These are phyloP conservation scores for Penicillium sp. DNA, from an alignment of 2,329 filamentous ascomycete species.

Conservation along the genomic window DNA sequence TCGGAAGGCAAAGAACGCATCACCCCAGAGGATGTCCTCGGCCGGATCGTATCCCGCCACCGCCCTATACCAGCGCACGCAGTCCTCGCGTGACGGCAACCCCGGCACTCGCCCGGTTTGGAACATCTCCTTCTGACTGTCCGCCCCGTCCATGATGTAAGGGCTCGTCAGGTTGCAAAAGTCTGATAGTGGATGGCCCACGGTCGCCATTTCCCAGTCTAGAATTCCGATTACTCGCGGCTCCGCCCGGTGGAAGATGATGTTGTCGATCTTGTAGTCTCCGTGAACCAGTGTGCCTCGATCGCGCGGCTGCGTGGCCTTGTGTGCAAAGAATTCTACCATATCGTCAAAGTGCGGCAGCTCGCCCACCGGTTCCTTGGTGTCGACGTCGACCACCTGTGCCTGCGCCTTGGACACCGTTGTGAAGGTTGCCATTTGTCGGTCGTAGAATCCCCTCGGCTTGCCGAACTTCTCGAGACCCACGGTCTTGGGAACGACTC, in stretches of 20 bases:
- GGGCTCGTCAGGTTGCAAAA: slow-evolving; percentile 67
- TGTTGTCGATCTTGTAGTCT: slow-evolving; percentile 92
- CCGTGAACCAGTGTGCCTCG: slow-evolving; percentile 79
- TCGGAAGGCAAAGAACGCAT: slow-evolving; percentile 59
- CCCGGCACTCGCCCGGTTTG: slow-evolving; percentile 61
- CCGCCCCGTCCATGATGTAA: slow-evolving; percentile 34
- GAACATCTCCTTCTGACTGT: slow-evolving; percentile 50
- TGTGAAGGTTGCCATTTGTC: slow-evolving; percentile 78
- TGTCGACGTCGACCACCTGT: slow-evolving; percentile 69
- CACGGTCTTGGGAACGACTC: slow-evolving; percentile 61
- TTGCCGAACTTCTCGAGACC: slow-evolving; percentile 71
- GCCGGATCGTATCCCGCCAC: slow-evolving; percentile 67
- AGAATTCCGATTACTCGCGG: slow-evolving; percentile 85
- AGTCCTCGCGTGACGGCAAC: slow-evolving; percentile 56
- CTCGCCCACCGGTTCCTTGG: slow-evolving; percentile 67
- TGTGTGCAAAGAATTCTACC: slow-evolving; percentile 70
- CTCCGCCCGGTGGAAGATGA: slow-evolving; percentile 85
- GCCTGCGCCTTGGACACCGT: slow-evolving; percentile 76
- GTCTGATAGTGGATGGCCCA: slow-evolving; percentile 93
- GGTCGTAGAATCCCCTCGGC: slow-evolving; percentile 70
- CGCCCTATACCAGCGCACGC: slow-evolving; percentile 62
- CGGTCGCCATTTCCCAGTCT: slow-evolving; percentile 98
- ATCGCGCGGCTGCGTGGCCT: slow-evolving; percentile 67
- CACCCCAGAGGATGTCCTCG: slow-evolving; percentile 57
- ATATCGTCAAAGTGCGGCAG: slow-evolving; percentile 81